phyloP scores from a whole-genome alignment of 2,329 filamentous ascomycete species.

The Celoporthe dispersa region DNA sequence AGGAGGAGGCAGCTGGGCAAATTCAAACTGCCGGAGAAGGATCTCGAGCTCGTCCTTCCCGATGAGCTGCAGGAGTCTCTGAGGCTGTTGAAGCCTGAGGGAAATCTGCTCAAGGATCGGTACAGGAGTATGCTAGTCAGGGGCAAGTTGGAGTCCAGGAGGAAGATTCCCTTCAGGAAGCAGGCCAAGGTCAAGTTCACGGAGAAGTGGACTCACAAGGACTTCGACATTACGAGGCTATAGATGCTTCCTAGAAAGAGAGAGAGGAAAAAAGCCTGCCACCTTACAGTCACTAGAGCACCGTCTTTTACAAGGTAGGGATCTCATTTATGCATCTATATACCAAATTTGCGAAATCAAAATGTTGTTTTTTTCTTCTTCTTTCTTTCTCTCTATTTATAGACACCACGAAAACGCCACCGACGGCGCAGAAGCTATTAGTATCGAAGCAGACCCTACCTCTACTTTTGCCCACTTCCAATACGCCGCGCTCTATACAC shows the following conservation, averaged over 20 bases:
- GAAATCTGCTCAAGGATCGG: conserved; percentile 90
- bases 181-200: conserved; percentile 80
- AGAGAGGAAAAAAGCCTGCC: neutral
- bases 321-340: neutral
- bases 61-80: conserved; percentile 85
- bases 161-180: conserved; percentile 78
- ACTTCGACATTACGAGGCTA: conserved; percentile 65
- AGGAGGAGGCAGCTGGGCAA: conserved; percentile 77
- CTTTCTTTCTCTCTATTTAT: neutral
- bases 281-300: neutral
- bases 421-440: neutral
- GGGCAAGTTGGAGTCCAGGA: conserved; percentile 85
- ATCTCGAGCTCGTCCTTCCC: conserved; percentile 79
- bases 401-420: neutral
- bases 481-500: conserved; percentile 8
- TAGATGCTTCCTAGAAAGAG: conserved; percentile 17
- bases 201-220: conserved; percentile 98
- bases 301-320: neutral
- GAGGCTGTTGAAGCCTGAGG: conserved; percentile 85
- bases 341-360: neutral
- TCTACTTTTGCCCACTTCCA: conserved; percentile 6
- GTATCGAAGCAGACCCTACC: neutral
- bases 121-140: conserved; percentile 88
- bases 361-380: neutral
- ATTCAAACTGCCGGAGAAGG: conserved; percentile 73